Percentiles rank a stretch among this genome's conserved stretches.
Evolutionary conservation across 1,284 basidiomycete genomes (phyloP).

Genomic region (Ustilago nuda): DNA sequence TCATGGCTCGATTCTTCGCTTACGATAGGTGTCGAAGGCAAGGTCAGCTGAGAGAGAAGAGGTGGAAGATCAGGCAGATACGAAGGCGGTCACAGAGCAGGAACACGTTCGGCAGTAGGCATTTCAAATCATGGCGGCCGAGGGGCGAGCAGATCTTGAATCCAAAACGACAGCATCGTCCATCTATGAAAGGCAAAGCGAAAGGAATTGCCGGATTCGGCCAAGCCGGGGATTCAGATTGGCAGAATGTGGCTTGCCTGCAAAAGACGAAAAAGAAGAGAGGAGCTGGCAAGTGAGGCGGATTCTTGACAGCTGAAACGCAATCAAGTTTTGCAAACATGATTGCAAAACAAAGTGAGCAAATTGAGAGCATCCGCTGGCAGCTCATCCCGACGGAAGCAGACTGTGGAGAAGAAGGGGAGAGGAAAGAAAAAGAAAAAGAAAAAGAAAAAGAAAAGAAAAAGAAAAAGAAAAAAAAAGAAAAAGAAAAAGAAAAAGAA

Average conservation of each 20-base stretch:
- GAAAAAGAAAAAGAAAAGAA: no score
- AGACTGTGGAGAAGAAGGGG: background rate
- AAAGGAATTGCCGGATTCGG: conserved; percentile 1
- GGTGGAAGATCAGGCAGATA: background rate
- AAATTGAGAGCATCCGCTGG: conserved; percentile 2
- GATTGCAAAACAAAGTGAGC: background rate
- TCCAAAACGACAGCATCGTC: background rate
- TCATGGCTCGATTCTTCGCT: background rate
- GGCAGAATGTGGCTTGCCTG: conserved; percentile 1
- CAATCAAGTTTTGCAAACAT: background rate
- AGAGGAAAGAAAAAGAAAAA: no score
- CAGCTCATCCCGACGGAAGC: conserved; percentile 45
- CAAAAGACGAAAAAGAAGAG: background rate
- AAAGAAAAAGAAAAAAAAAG: no score
- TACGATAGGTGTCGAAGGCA: background rate
- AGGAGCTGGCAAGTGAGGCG: background rate
- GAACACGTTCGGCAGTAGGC: background rate
- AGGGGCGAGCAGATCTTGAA: conserved; percentile 10
- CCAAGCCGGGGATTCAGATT: background rate
- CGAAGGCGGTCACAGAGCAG: background rate
- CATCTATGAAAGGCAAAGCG: background rate
- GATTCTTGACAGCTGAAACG: conserved; percentile 25
- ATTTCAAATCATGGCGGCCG: conserved; percentile 7
- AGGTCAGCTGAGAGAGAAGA: background rate
- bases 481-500: no score